phyloP scores from a whole-genome alignment of 441 rosid genomes.

The Euphorbia celastroides region DNA sequence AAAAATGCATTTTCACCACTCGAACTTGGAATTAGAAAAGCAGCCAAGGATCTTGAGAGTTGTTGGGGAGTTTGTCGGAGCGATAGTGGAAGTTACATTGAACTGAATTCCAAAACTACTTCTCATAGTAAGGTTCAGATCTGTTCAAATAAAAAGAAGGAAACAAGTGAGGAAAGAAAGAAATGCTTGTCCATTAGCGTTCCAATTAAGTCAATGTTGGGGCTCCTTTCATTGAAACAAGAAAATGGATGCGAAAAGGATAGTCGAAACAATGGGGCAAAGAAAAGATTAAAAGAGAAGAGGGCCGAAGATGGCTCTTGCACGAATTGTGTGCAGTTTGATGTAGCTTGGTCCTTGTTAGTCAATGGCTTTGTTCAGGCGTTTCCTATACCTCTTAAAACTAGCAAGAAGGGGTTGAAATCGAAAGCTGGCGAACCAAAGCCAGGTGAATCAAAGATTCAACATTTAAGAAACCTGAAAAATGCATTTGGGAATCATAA shows the following conservation, averaged over 20 bases:
- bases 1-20: constrained; percentile 64
- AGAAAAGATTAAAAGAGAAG: constrained; percentile 32
- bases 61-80: constrained; percentile 46
- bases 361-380: constrained; percentile 66
- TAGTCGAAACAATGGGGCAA: constrained; percentile 22
- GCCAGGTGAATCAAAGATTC: constrained; percentile 25
- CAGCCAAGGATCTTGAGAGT: constrained; percentile 67
- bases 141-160: constrained; percentile 32
- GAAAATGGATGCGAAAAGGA: constrained; percentile 26
- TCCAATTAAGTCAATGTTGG: constrained; percentile 53
- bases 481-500: constrained; percentile 22
- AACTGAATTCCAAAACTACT: constrained; percentile 23
- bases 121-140: constrained; percentile 28
- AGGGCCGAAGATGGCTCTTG: constrained; percentile 56
- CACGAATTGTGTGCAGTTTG: constrained; percentile 71
- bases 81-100: constrained; percentile 28
- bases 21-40: constrained; percentile 66
- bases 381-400: constrained; percentile 58
- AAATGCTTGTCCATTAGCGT: constrained; percentile 55
- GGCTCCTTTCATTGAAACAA: constrained; percentile 40
- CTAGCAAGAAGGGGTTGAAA: constrained; percentile 40
- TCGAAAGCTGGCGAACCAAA: constrained; percentile 26
- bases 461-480: constrained; percentile 2
- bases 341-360: constrained; percentile 69
- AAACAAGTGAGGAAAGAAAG: constrained; percentile 48